Evolutionary conservation across 1,139 yeast genomes (phyloP).

Genomic region (Citeromyces hawaiiensis): DNA sequence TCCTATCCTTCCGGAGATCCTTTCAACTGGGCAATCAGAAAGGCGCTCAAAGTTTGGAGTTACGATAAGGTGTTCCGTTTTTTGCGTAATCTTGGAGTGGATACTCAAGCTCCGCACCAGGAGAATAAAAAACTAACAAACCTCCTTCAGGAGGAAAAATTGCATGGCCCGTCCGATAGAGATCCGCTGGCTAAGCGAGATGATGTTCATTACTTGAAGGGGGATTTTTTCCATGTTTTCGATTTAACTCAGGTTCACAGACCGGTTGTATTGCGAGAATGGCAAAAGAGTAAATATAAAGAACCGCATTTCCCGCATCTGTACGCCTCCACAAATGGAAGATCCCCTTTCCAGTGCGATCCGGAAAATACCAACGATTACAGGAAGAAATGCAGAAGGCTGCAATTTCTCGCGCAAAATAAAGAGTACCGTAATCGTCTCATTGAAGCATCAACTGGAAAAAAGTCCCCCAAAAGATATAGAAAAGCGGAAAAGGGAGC

Average conservation of each 20-base stretch:
- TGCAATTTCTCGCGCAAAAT: conserved; percentile 17
- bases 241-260: conserved; percentile 71
- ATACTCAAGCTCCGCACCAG: conserved; percentile 10
- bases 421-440: conserved; percentile 19
- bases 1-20: conserved; percentile 43
- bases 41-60: conserved; percentile 74
- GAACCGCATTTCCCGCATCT: conserved; percentile 24
- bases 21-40: conserved; percentile 45
- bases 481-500: neutral
- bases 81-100: conserved; percentile 55
- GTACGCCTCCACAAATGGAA: conserved; percentile 23
- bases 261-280: conserved; percentile 77
- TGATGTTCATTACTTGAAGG: conserved; percentile 70
- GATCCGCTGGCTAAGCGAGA: conserved; percentile 80
- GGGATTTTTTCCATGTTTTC: conserved; percentile 66
- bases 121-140: conserved; percentile 32
- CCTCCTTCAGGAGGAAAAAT: conserved; percentile 70
- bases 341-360: conserved; percentile 21
- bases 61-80: conserved; percentile 78
- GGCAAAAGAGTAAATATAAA: conserved; percentile 34
- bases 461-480: conserved; percentile 1
- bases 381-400: conserved; percentile 18
- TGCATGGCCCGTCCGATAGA: conserved; percentile 79
- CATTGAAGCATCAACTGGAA: conserved; percentile 10
- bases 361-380: conserved; percentile 14